Base-by-base conservation (phyloP, 164 flowering plant genomes). In the Aristolochia contorta region DNA sequence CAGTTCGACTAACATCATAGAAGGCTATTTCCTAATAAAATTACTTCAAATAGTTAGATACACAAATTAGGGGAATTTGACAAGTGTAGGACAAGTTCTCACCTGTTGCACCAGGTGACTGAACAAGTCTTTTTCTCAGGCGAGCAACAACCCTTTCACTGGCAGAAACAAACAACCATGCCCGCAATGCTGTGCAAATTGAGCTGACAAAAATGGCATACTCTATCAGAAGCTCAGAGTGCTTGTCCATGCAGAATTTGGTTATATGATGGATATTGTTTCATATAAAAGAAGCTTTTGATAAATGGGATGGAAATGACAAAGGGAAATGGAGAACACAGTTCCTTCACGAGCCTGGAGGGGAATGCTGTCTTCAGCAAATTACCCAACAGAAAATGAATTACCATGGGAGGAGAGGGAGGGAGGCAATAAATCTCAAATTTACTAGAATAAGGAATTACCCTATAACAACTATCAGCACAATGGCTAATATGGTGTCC, bases 61-160 rank as follows among this genome's bases (percentile, higher is more conserved):
- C 20, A 46, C 5, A 19, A 4, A 49, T 19, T 41, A 8, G 0
- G 3, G 7, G 48, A 57, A 24, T 15, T 56, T 27, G 18, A 30
- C 41, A n/a, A 30, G 0, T 56, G 33, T 0, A n/a, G 18, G 60
- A 10, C 16, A 12, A 56, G 19, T 25, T 10, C 74, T 67, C 37
- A 86, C 99, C 77, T 94, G 99, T 27, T 73, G 59, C 48, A 91
- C 55, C 57, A 94, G 93, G 75, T 94, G 99, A 66, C 78, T 78
- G 73, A 89, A 89, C 58, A 94, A 72, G 57, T 72, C n/a, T 76
- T 76, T 80, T 91, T 66, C 99, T 83, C 65, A 94, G 65, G 15
- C 96, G 77, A 62, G 96, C 97, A 65, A 91, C 99, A 60, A 91
- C 97, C 71, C 93, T 89, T 73, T 94, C 99, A 72, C 99, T 94